These are phyloP conservation scores for Aspergillus sp. DNA, from an alignment of 2,329 filamentous ascomycete genomes.

Conservation along the genomic window DNA sequence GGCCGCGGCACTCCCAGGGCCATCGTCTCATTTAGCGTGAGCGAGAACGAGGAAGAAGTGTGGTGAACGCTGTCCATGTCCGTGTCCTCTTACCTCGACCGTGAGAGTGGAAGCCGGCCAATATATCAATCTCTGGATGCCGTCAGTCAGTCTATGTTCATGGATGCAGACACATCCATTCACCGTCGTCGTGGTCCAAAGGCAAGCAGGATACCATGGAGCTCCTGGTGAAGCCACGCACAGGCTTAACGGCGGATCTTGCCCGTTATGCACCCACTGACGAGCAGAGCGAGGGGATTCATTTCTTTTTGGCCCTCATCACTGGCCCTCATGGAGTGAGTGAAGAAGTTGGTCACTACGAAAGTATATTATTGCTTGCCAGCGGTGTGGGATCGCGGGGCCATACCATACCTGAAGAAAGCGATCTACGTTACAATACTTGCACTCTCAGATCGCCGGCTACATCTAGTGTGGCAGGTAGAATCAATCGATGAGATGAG, in stretches of 20 bases:
- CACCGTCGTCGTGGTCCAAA: slow-evolving; percentile 26
- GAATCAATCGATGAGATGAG: slow-evolving; percentile 14
- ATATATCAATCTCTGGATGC: slow-evolving; percentile 31
- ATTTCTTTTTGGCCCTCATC: slow-evolving; percentile 28
- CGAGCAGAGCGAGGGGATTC: slow-evolving; percentile 1
- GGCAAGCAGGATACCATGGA: slow-evolving; percentile 26
- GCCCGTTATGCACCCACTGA: slow-evolving; percentile 9
- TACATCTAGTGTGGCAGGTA: slow-evolving; percentile 38
- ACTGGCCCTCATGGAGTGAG: slow-evolving; percentile 31
- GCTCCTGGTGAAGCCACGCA: slow-evolving; percentile 29
- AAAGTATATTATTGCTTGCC: slow-evolving; percentile 33
- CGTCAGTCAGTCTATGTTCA: slow-evolving; percentile 20
- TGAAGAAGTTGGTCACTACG: slow-evolving; percentile 26
- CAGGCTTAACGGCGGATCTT: slow-evolving; percentile 28
- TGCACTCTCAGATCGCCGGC: slow-evolving; percentile 21
- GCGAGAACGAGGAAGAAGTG: slow-evolving; percentile 7
- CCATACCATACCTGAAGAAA: slow-evolving; percentile 35
- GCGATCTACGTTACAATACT: slow-evolving; percentile 36
- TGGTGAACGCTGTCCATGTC: slow-evolving; percentile 13
- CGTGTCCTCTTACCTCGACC: slow-evolving; percentile 18
- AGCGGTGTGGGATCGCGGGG: slow-evolving; percentile 32
- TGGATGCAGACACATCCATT: slow-evolving; percentile 26
- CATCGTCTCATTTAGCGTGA: slow-evolving; percentile 17
- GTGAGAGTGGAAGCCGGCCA: slow-evolving; percentile 24
- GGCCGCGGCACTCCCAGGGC: slow-evolving; percentile 17